Base-by-base conservation (phyloP, 768 basidiomycete genomes). In the Inosperma sp. region DNA sequence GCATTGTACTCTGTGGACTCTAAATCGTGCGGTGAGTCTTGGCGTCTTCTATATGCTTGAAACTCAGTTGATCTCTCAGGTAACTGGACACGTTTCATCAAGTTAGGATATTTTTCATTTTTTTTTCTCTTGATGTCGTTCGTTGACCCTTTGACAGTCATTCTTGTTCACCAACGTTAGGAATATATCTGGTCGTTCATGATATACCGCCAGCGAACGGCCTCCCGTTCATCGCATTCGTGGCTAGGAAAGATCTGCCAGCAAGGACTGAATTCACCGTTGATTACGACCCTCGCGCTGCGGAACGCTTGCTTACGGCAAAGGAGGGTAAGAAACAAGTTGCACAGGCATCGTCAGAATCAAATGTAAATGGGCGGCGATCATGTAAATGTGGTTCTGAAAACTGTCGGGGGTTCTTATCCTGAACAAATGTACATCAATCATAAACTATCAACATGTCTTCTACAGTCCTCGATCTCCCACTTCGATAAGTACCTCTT, bases 1-100 rank as follows among this genome's bases (percentile, higher is more conserved):
- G 57, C 66, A 3, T 52, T 61, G 41, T 86, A 76, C 55, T 80
- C 78, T 3, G 84, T 87, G 5, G 78, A 85, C 59, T 78, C 77
- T 0, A 71, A 70, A 43, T 60, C 59, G 1, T 69, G 63, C 54
- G 85, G 85, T 82, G 46, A 36, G 79, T 52, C 19, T 3, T 42
- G 16, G 8, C 8, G 14, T 42, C 33, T 7, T 25, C 17, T 27
- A 25, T 37, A 29, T 49, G 60, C 5, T 34, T 30, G 23, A 40
- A 23, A 31, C 33, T 23, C n/a, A 48, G 19, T 4, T 25, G 13
- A 30, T 30, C 37, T 43, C 16, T 19, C 54, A 86, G 85, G 86
- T 6, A 88, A 87, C 56, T 88, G 86, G 86, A 83, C 84, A 7
- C 75, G 84, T 4, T 88, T 87, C 54, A 69, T 87, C 26, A 88